These are phyloP conservation scores for Fusarium sp. DNA, from an alignment of 2,329 filamentous ascomycete genomes.

Conservation along the genomic window DNA sequence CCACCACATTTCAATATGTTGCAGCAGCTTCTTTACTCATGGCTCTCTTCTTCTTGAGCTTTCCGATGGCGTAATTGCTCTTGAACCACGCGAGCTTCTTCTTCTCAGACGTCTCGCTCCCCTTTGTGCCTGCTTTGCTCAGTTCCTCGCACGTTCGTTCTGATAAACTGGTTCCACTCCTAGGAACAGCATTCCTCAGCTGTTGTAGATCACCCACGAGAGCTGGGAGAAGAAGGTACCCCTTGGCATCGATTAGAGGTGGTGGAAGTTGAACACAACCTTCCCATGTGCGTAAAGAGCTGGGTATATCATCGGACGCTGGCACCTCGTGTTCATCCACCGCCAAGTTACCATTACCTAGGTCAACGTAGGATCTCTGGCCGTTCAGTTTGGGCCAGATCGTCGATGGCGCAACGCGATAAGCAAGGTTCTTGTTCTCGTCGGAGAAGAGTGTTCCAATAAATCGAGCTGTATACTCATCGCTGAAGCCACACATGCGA, in stretches of 20 bases:
- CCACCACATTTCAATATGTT: constrained; percentile 6
- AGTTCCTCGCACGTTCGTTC: constrained; percentile 30
- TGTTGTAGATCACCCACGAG: constrained; percentile 37
- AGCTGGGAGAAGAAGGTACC: constrained; percentile 25
- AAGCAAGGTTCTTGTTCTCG: constrained; percentile 29
- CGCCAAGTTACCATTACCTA: constrained; percentile 38
- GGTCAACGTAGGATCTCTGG: constrained; percentile 50
- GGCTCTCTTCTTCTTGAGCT: constrained; percentile 30
- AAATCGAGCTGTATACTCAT: constrained; percentile 49
- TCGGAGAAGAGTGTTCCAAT: constrained; percentile 48
- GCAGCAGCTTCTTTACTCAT: constrained; percentile 28
- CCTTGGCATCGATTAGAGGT: constrained; percentile 36
- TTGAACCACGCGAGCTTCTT: constrained; percentile 29
- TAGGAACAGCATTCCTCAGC: constrained; percentile 11
- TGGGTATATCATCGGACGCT: not conserved
- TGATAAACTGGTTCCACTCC: constrained; percentile 27
- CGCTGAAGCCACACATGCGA: constrained; percentile 56
- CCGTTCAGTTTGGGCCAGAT: constrained; percentile 50
- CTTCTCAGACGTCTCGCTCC: constrained; percentile 21
- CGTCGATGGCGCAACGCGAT: constrained; percentile 51
- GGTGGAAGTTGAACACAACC: constrained; percentile 48
- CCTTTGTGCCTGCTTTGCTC: not conserved
- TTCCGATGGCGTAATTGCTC: constrained; percentile 22
- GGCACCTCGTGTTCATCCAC: constrained; percentile 42
- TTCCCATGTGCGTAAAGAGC: constrained; percentile 24